Conservation (phyloP, 768 basidiomycete genomes). For the Floccularia luteovirens region DNA sequence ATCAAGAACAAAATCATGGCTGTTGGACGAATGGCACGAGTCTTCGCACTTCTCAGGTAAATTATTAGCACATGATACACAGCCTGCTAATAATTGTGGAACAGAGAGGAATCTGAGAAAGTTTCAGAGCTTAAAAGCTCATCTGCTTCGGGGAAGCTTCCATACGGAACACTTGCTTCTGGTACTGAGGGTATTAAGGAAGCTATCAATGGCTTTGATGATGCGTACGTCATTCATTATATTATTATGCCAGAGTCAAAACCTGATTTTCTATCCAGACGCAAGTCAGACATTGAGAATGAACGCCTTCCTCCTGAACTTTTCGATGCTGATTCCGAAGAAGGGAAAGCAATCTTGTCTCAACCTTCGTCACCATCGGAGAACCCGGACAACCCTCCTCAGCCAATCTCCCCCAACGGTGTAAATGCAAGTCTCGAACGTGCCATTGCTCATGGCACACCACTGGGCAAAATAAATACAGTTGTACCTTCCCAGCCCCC, state of each 20-base stretch:
- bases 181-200: slow-evolving; percentile 95
- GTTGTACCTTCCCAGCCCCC: slow-evolving; percentile 14
- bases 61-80: slow-evolving; percentile 15
- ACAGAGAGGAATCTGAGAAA: slow-evolving; percentile 94
- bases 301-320: slow-evolving; percentile 96
- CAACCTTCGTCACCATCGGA: slow-evolving; percentile 55
- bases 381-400: slow-evolving; percentile 24
- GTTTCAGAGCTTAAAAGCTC: slow-evolving; percentile 95
- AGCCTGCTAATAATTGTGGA: background rate
- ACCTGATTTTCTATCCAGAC: slow-evolving; percentile 35
- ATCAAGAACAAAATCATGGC: slow-evolving; percentile 99
- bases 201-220: slow-evolving; percentile 87
- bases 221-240: slow-evolving; percentile 64
- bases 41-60: slow-evolving; percentile 92
- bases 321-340: slow-evolving; percentile 71
- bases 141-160: slow-evolving; percentile 67
- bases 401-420: slow-evolving; percentile 38
- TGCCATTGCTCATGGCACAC: slow-evolving; percentile 16
- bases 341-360: slow-evolving; percentile 59
- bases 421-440: slow-evolving; percentile 36
- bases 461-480: slow-evolving; percentile 19
- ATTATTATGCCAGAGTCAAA: background rate
- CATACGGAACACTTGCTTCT: slow-evolving; percentile 77
- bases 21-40: slow-evolving; percentile 92
- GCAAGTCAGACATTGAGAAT: slow-evolving; percentile 98